These are phyloP conservation scores for Chlamydomonas reinhardtii DNA, from an alignment of 163 green algal species.

Conservation along the genomic window DNA sequence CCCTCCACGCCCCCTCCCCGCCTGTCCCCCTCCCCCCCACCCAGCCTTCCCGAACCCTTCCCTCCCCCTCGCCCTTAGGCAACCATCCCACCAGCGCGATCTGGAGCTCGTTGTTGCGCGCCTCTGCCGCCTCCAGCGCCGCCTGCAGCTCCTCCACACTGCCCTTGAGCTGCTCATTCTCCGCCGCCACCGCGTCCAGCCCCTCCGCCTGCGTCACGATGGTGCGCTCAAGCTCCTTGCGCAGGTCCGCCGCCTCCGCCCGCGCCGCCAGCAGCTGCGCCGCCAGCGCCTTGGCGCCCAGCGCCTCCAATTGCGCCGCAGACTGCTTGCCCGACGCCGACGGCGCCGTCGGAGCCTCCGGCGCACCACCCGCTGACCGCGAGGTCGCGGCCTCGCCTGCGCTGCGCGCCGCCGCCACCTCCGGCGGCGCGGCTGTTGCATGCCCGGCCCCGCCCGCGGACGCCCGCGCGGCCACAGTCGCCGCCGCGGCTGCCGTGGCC, in stretches of 20 bases:
- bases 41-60: no score
- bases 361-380: not conserved
- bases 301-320: constrained; percentile 19
- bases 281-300: constrained; percentile 28
- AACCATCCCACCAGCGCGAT: constrained; percentile 5
- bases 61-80: no score
- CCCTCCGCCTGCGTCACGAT: constrained; percentile 29
- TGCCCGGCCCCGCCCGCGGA: not conserved
- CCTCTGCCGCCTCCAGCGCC: not conserved
- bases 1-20: no score
- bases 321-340: not conserved
- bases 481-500: no score
- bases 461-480: no score
- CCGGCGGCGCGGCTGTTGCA: not conserved
- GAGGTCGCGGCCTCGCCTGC: not conserved
- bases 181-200: constrained; percentile 1
- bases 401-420: not conserved
- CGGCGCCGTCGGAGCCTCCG: not conserved
- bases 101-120: constrained; percentile 2
- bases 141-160: not conserved
- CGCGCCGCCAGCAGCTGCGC: constrained; percentile 3
- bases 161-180: not conserved
- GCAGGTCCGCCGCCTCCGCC: not conserved
- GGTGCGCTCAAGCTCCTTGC: constrained; percentile 43
- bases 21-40: no score